Base-by-base conservation (phyloP, 2,329 filamentous ascomycete species). In the Fusarium fracticaudum region DNA sequence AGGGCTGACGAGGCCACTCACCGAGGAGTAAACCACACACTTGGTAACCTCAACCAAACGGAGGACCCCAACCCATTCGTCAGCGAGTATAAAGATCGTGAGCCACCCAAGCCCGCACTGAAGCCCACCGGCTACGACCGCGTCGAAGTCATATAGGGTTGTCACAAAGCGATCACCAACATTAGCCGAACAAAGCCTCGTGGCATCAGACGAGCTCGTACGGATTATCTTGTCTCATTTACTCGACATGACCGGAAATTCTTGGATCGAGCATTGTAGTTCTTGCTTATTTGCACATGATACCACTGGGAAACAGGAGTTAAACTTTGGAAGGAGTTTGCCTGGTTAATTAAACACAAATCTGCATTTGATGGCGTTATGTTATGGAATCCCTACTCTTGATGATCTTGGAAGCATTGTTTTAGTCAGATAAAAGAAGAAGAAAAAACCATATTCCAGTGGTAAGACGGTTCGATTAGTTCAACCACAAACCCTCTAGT, bases 41-140 rank as follows among this genome's bases (percentile, higher is more conserved):
- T 99, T 47, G 91, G 93, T 59, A 98, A 98, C 80, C 86, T 99
- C 67, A 87, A 97, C 76, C 94, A 96, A 80, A 91, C 90, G 60
- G 87, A 91, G 40, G 96, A 99, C 79, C 95, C 96, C 5, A 99
- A 99, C 79, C 96, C 96, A 6, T 99, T 96, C 79, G 92, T 94
- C 51, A 93, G 91, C 82, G 88, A 91, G 77, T 98, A 96, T 86
- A 94, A 93, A 83, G 90, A 94, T 71, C 85, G 86, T 20, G 85
- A 85, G 10, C 86, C 86, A 71, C 94, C 96, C 75, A 93, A 92
- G 8, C 89, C 90, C 2, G 88, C 91, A 53, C 77, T 87, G 35
- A 89, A 91, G 80, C 87, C 92, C 1, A 87, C 87, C 2, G 96
- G 96, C 2, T 99, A 93, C 89, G 95, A 98, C 80, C 87, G 96